Base-by-base conservation (phyloP, 305 asterid species). In the Euphrasia arctica region DNA sequence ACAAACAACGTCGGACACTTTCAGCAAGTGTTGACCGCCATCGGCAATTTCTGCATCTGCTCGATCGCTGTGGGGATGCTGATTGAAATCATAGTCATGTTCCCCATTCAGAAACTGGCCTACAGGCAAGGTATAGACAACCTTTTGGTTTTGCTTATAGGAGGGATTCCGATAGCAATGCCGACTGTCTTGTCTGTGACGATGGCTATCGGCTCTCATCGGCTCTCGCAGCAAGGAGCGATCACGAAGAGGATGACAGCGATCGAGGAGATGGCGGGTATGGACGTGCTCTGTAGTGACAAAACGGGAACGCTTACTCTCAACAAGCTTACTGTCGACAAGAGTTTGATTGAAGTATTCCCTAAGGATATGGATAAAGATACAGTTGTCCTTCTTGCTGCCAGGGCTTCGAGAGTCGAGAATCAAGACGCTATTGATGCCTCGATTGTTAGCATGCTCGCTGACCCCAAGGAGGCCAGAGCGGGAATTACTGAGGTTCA, bases 401-500 rank as follows among this genome's bases (percentile, higher is more conserved):
- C 45, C 12, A 39, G 45, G 45, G 45, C 45, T 39, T 39, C 45
- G 0, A 39, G 45, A 39, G 45, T 39, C 9, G 45, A 39, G 12
- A 39, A 39, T 3, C 45, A 39, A 39, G 45, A 39, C 45, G 45
- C 45, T 9, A 39, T 39, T 9, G 45, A 39, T 39, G 45, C 45
- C 12, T 39, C 45, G 11, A 39, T 39, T 39, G 45, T 39, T 39
- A 39, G 12, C 12, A 39, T 39, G 45, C 11, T 39, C 3, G 45
- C 3, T 39, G 45, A 39, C 45, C 45, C 45, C 45, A 39, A 39
- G 45, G 45, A 39, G 45, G 96, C 96, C 0, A 71, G 96, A 59
- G 89, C 84, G 10, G 96, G 93, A 54, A 85, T 87, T 65, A 83
- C 81, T 14, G 91, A 87, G 69, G 75, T 87, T 63, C 95, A 87